These are phyloP conservation scores for Ormosia semicastrata DNA, from an alignment of 306 rosid genomes.

Conservation along the genomic window DNA sequence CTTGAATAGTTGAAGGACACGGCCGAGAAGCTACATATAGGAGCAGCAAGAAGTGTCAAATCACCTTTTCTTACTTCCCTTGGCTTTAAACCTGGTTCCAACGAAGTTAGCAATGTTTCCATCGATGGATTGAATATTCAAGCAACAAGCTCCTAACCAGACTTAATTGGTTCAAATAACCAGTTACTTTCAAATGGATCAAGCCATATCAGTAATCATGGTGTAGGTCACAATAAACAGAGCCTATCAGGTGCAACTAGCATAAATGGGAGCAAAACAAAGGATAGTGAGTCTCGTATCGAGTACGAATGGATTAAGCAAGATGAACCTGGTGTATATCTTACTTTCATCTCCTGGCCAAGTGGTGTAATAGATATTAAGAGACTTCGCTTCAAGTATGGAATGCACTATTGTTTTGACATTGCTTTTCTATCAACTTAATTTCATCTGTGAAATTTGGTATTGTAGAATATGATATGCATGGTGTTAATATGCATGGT, in stretches of 20 bases:
- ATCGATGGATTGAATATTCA: slow-evolving; percentile 64
- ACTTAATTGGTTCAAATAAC: slow-evolving; percentile 60
- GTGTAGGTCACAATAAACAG: slow-evolving; percentile 62
- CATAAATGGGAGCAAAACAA: slow-evolving; percentile 78
- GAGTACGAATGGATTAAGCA: slow-evolving; percentile 97
- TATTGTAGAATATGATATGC: neutral
- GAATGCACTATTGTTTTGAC: neutral
- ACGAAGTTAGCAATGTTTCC: slow-evolving; percentile 54
- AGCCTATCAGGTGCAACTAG: slow-evolving; percentile 57
- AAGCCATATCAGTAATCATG: slow-evolving; percentile 50
- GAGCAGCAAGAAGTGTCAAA: slow-evolving; percentile 72
- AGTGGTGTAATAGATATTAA: slow-evolving; percentile 90
- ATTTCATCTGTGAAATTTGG: neutral
- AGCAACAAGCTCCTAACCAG: slow-evolving; percentile 57
- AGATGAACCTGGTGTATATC: slow-evolving; percentile 95
- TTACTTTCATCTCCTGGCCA: slow-evolving; percentile 85
- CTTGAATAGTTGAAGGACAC: slow-evolving; percentile 79
- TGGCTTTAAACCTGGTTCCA: slow-evolving; percentile 58
- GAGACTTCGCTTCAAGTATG: slow-evolving; percentile 98
- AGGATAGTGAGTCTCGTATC: slow-evolving; percentile 68
- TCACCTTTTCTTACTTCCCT: slow-evolving; percentile 71
- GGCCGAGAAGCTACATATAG: slow-evolving; percentile 97
- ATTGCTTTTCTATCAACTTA: neutral
- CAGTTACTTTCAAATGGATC: slow-evolving; percentile 76
- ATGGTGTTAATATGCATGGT: neutral